Percentiles rank a stretch among this genome's conserved stretches.
phyloP scores from a whole-genome alignment of 176 grass and related monocot species.

The Microstegium vimineum region DNA sequence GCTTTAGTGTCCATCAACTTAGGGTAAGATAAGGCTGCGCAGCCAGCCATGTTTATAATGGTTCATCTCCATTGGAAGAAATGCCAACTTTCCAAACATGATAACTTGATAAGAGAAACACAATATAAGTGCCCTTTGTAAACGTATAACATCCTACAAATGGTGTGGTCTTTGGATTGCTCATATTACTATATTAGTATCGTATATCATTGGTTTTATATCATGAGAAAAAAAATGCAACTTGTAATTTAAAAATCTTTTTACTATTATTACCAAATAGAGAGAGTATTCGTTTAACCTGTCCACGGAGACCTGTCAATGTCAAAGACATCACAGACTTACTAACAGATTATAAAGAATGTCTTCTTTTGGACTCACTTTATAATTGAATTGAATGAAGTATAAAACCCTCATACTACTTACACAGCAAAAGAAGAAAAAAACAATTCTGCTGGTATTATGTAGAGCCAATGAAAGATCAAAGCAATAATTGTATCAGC shows the following conservation, averaged over 20 bases:
- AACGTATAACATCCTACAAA: background rate
- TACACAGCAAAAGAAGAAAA: background rate
- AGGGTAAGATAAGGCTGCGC: background rate
- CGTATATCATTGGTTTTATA: background rate
- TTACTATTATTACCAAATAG: background rate
- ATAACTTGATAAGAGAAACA: background rate
- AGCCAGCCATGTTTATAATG: background rate
- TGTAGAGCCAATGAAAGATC: background rate
- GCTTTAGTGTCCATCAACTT: constrained; percentile 25
- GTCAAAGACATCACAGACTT: background rate
- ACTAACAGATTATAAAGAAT: background rate
- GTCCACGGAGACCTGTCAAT: background rate
- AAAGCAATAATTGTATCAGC: background rate
- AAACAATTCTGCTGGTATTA: background rate
- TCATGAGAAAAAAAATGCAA: background rate
- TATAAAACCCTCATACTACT: background rate
- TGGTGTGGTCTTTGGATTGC: background rate
- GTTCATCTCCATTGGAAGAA: background rate
- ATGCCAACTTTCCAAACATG: background rate
- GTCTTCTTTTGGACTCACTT: background rate
- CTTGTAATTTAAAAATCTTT: background rate
- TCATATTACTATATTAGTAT: no score
- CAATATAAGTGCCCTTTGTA: background rate
- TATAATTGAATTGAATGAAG: background rate
- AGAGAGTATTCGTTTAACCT: background rate